Evolutionary conservation across 768 basidiomycete species (phyloP).

Genomic region (Cantharellus anzutake): DNA sequence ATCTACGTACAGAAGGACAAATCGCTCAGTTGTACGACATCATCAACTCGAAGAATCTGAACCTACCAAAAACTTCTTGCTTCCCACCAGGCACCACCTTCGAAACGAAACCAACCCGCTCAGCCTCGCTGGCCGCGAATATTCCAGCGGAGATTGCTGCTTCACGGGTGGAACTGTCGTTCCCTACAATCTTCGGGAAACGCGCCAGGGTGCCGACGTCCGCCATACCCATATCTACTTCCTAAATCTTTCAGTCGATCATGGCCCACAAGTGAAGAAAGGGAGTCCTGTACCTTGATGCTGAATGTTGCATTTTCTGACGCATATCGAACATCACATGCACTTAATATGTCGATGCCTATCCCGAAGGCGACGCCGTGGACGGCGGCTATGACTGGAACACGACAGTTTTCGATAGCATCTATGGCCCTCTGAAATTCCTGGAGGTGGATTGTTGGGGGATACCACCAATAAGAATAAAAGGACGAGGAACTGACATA

Average conservation of each 20-base stretch:
- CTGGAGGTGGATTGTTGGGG: slow-evolving; percentile 8
- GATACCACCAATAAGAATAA: slow-evolving; percentile 3
- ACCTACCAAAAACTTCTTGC: slow-evolving; percentile 35
- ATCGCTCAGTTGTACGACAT: not conserved
- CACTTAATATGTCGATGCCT: slow-evolving; percentile 52
- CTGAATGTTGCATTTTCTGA: slow-evolving; percentile 41
- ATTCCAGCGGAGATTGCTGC: slow-evolving; percentile 51
- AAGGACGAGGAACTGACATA: slow-evolving; percentile 12
- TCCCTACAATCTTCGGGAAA: slow-evolving; percentile 58
- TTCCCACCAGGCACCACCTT: slow-evolving; percentile 45
- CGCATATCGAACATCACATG: slow-evolving; percentile 66
- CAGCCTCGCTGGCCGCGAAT: slow-evolving; percentile 54
- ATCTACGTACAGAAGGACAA: slow-evolving; percentile 5
- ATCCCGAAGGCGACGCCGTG: slow-evolving; percentile 61
- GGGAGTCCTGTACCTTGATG: slow-evolving; percentile 37
- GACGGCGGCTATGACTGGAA: slow-evolving; percentile 70
- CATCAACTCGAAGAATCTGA: not conserved
- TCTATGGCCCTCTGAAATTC: slow-evolving; percentile 55
- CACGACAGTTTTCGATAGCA: slow-evolving; percentile 43
- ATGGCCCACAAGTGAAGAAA: not conserved
- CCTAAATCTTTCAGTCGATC: slow-evolving; percentile 25
- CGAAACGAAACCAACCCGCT: slow-evolving; percentile 52
- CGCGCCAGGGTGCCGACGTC: slow-evolving; percentile 76
- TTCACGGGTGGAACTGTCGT: slow-evolving; percentile 52
- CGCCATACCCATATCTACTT: slow-evolving; percentile 72